A percentile compares a stretch with the other conserved stretches of the same genome.
phyloP scores from a whole-genome alignment of 2,329 filamentous ascomycete species.

The Talaromyces amestolkiae region DNA sequence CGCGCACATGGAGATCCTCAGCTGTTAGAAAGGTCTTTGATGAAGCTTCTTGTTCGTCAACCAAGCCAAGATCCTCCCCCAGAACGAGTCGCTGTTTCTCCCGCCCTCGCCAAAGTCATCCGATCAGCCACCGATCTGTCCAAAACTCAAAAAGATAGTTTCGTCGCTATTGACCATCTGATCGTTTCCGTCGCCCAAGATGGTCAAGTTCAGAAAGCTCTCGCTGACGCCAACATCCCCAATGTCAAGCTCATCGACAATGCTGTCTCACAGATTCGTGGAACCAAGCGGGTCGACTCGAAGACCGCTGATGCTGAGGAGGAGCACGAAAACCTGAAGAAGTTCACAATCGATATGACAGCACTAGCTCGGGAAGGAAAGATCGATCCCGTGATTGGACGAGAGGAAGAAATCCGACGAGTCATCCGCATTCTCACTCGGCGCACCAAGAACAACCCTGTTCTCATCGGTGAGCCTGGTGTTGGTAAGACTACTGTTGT shows the following conservation, averaged over 20 bases:
- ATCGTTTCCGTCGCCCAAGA: constrained; percentile 85
- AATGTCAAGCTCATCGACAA: constrained; percentile 87
- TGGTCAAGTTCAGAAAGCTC: constrained; percentile 64
- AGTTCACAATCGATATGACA: constrained; percentile 99
- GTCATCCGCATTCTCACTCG: constrained; percentile 89
- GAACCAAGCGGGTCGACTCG: constrained; percentile 89
- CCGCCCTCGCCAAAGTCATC: constrained; percentile 76
- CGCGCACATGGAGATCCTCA: constrained; percentile 90
- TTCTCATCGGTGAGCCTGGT: constrained; percentile 95
- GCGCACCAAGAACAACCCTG: constrained; percentile 97
- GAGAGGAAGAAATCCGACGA: constrained; percentile 91
- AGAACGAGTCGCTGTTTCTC: constrained; percentile 79
- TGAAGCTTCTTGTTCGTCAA: constrained; percentile 85
- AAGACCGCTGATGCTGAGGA: constrained; percentile 90
- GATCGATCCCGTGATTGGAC: constrained; percentile 93
- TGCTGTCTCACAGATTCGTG: constrained; percentile 87
- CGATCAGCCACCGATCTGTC: constrained; percentile 83
- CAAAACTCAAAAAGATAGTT: constrained; percentile 96
- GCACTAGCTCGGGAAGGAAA: constrained; percentile 94
- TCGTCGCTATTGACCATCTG: constrained; percentile 90
- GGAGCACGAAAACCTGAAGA: constrained; percentile 93
- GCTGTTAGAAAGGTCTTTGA: constrained; percentile 80
- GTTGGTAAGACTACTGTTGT: constrained; percentile 98
- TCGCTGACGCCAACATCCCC: constrained; percentile 86
- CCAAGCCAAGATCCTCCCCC: constrained; percentile 94